These are phyloP conservation scores for Fonsecaea nubica DNA, from an alignment of 2,329 filamentous ascomycete genomes.

Conservation along the genomic window DNA sequence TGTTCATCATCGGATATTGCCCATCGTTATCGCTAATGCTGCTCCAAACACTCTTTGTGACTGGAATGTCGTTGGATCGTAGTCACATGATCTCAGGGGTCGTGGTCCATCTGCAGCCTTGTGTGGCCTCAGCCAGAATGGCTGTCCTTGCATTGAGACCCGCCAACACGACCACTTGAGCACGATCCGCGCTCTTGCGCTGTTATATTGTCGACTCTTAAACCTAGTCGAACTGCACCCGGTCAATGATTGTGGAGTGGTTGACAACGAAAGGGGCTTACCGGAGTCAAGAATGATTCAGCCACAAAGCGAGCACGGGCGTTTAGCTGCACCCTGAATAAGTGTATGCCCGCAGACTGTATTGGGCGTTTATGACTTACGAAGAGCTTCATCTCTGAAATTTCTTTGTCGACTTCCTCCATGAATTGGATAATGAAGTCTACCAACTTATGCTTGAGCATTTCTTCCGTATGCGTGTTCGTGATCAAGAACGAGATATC, in stretches of 20 bases:
- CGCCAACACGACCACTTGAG: conserved; percentile 10
- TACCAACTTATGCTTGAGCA: conserved; percentile 98
- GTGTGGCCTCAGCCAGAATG: not conserved
- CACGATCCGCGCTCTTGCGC: not conserved
- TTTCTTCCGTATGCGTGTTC: conserved; percentile 97
- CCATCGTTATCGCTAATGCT: not conserved
- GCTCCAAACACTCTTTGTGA: conserved; percentile 9
- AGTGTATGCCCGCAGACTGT: conserved; percentile 38
- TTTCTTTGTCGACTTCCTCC: conserved; percentile 99
- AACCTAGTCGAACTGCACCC: conserved; percentile 30
- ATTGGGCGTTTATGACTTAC: conserved; percentile 55
- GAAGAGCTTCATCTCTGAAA: conserved; percentile 99
- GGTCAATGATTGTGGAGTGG: conserved; percentile 14
- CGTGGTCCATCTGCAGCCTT: conserved; percentile 13
- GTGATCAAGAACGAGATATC: conserved; percentile 99
- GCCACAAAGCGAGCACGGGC: conserved; percentile 96
- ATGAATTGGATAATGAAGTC: conserved; percentile 99
- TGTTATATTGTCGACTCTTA: not conserved
- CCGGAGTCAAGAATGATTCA: conserved; percentile 95
- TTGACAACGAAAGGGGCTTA: conserved; percentile 52
- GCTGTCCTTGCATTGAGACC: not conserved
- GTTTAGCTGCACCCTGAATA: conserved; percentile 72
- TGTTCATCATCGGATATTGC: conserved; percentile 7
- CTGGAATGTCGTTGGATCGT: conserved; percentile 1
- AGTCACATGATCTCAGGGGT: conserved; percentile 22